Evolutionary conservation across 306 rosid genomes (phyloP).

Genomic region (Pterocarpus santalinus): DNA sequence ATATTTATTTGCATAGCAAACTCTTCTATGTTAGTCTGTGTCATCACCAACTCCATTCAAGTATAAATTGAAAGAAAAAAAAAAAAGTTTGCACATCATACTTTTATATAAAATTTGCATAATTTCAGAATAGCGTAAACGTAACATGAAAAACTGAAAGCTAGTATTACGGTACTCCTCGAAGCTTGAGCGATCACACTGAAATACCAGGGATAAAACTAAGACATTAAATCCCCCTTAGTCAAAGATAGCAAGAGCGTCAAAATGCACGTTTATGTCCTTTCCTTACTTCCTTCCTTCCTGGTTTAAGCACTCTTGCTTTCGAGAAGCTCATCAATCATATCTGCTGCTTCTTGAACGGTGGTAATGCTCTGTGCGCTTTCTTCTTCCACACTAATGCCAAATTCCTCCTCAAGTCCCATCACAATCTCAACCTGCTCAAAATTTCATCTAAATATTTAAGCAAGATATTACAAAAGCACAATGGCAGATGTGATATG

Average conservation of each 20-base stretch:
- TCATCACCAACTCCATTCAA: too few relatives aligned
- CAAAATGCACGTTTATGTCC: slow-evolving; percentile 1
- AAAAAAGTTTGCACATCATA: too few relatives aligned
- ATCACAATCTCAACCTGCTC: slow-evolving; percentile 92
- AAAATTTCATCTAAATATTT: neutral
- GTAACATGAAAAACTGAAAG: too few relatives aligned
- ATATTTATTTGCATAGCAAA: too few relatives aligned
- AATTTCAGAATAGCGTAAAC: too few relatives aligned
- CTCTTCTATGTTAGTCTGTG: too few relatives aligned
- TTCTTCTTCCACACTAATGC: slow-evolving; percentile 76
- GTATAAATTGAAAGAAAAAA: too few relatives aligned
- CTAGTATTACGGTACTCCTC: too few relatives aligned
- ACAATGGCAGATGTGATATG: too few relatives aligned
- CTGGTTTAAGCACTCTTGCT: slow-evolving; percentile 53
- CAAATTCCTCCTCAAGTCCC: slow-evolving; percentile 91
- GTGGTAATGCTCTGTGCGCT: slow-evolving; percentile 80
- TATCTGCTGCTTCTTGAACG: slow-evolving; percentile 86
- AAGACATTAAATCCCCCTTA: neutral
- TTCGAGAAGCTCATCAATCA: slow-evolving; percentile 71
- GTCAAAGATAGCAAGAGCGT: slow-evolving; percentile 11
- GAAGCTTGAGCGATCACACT: neutral
- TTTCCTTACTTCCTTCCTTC: slow-evolving; percentile 7
- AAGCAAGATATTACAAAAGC: neutral
- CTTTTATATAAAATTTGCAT: too few relatives aligned
- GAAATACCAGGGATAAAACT: slow-evolving; percentile 17